Evolutionary conservation across 1,284 basidiomycete species (phyloP).

Genomic region (Leccinum colubrinum): DNA sequence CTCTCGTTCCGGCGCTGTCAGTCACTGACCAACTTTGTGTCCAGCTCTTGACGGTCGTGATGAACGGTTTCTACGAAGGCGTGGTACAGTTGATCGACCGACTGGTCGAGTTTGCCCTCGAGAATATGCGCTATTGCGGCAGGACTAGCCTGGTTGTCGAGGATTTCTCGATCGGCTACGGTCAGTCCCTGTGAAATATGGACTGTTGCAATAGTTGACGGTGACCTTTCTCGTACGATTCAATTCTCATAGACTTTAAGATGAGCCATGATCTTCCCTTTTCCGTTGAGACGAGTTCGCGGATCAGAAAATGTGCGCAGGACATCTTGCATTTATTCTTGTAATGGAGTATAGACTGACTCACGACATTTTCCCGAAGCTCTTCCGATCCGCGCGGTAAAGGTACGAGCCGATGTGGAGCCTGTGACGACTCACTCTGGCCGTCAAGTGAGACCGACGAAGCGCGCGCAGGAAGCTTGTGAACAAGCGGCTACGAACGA

Average conservation of each 20-base stretch:
- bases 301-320: slow-evolving; percentile 26
- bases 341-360: slow-evolving; percentile 9
- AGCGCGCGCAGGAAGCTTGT: slow-evolving; percentile 15
- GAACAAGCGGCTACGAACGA: not conserved
- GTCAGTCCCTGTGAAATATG: slow-evolving; percentile 13
- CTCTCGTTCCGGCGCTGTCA: not conserved
- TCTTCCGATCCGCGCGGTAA: slow-evolving; percentile 10
- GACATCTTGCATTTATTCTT: not conserved
- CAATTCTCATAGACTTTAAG: slow-evolving; percentile 21
- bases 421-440: slow-evolving; percentile 23
- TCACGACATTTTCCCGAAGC: slow-evolving; percentile 8
- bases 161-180: slow-evolving; percentile 32
- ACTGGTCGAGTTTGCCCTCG: slow-evolving; percentile 25
- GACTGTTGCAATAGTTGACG: not conserved
- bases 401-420: slow-evolving; percentile 3
- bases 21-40: not conserved
- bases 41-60: slow-evolving; percentile 29
- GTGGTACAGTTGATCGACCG: slow-evolving; percentile 29
- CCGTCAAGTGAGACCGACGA: slow-evolving; percentile 21
- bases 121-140: slow-evolving; percentile 23
- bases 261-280: slow-evolving; percentile 36
- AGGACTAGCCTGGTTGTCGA: slow-evolving; percentile 15
- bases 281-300: slow-evolving; percentile 24
- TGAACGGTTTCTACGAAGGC: slow-evolving; percentile 33
- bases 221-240: not conserved